Evolutionary conservation across 2,329 filamentous ascomycete genomes (phyloP).

Genomic region (Aspergillus eucalypticola): DNA sequence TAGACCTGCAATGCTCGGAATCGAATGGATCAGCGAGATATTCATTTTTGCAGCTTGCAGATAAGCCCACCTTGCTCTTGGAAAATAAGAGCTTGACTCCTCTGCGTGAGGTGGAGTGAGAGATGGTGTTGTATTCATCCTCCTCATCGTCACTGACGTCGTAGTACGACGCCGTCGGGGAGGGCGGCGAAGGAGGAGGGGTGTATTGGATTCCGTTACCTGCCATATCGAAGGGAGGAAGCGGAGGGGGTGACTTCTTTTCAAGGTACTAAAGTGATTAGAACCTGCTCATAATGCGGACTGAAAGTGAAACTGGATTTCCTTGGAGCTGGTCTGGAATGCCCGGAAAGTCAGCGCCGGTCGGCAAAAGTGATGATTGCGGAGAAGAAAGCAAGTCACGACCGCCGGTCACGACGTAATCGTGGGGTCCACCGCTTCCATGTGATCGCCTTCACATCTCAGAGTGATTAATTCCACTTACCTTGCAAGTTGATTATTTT

Average conservation of each 20-base stretch:
- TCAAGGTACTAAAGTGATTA: not conserved
- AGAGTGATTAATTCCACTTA: not conserved
- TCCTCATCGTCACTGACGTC: slow-evolving; percentile 96
- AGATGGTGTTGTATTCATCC: slow-evolving; percentile 90
- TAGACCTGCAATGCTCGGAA: slow-evolving; percentile 67
- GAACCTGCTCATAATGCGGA: not conserved
- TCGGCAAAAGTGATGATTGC: slow-evolving; percentile 3
- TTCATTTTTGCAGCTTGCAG: not conserved
- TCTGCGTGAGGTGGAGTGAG: slow-evolving; percentile 71
- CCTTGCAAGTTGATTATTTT: not conserved
- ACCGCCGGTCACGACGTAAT: slow-evolving; percentile 15
- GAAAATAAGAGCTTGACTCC: slow-evolving; percentile 93
- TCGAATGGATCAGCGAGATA: slow-evolving; percentile 5
- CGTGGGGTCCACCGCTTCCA: slow-evolving; percentile 16
- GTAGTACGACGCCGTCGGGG: slow-evolving; percentile 86
- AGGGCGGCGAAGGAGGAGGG: slow-evolving; percentile 54
- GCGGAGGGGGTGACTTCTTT: not conserved
- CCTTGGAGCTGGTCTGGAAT: not conserved
- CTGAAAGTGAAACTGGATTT: not conserved
- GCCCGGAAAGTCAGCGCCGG: not conserved
- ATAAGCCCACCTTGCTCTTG: slow-evolving; percentile 79
- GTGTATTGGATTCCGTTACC: slow-evolving; percentile 35
- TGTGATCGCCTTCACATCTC: slow-evolving; percentile 9
- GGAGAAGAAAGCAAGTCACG: slow-evolving; percentile 8
- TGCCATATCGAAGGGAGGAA: slow-evolving; percentile 29